Conservation (phyloP, 2,329 filamentous ascomycete species). For the Drechslerella coelobrocha region DNA sequence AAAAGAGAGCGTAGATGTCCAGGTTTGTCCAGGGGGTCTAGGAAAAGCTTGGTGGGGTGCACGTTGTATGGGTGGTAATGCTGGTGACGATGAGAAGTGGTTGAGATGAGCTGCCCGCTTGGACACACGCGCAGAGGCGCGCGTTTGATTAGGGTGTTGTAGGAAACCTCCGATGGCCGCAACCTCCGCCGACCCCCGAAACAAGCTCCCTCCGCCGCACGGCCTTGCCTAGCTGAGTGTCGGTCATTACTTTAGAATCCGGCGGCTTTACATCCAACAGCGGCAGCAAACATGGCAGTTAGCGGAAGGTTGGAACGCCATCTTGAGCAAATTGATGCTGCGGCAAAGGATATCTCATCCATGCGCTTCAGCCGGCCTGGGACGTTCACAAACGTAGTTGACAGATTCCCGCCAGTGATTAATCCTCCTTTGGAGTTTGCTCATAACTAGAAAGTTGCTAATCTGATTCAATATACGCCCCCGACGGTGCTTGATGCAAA, state of each 20-base stretch:
- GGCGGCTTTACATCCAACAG: too few species aligned
- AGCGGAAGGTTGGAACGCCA: conserved; percentile 41
- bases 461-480: neutral
- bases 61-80: neutral
- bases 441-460: neutral
- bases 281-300: conserved; percentile 25
- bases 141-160: too few species aligned
- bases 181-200: too few species aligned
- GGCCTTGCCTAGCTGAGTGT: too few species aligned
- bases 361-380: conserved; percentile 44
- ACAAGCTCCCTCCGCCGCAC: too few species aligned
- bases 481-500: neutral
- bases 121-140: too few species aligned
- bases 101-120: too few species aligned
- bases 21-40: too few species aligned
- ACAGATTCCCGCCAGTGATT: neutral
- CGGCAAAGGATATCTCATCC: conserved; percentile 40
- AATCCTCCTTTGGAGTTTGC: neutral
- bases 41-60: neutral
- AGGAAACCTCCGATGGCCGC: too few species aligned
- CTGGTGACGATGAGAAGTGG: neutral
- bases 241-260: too few species aligned
- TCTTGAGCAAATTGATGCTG: conserved; percentile 38
- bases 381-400: conserved; percentile 43
- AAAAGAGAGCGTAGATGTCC: too few species aligned